Base-by-base conservation (phyloP, 176 grass and related monocot genomes). In the Ananas comosus region DNA sequence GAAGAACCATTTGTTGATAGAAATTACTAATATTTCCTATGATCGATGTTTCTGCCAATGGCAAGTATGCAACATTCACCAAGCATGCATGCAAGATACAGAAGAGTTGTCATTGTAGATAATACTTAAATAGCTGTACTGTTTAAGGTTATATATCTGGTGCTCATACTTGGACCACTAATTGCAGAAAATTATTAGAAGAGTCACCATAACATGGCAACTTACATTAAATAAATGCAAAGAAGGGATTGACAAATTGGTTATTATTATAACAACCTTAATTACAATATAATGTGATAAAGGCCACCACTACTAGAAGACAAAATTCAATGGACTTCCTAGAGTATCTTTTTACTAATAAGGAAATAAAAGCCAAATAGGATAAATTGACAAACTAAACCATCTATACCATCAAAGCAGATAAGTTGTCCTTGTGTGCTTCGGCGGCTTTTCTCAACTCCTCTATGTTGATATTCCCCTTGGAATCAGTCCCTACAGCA, bases 401-500 rank as follows among this genome's bases (percentile, higher is more conserved):
- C 24, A 16, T 66, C 29, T 51, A 67, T 94, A 99, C 95, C 95
- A 99, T 99, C 27, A 99, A 82, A 86, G 90, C 90, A 65, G 95
- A 75, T 50, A 99, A 72, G 77, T 91, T 99, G 22, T 99, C 90
- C 75, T 93, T 99, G 69, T 99, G 82, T 82, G 74, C 75, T 85
- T 94, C 87, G 8, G 90, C 95, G 51, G 95, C 89, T 85, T 91
- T 99, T 82, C 65, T 93, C 63, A 99, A 16, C 70, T 99, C 95
- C 78, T 84, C 80, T 2, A 99, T 99, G 84, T 99, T 99, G 78
- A 99, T 99, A 79, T 99, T 99, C 70, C 95, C 95, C 72, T 94
- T 90, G 74, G 95, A 81, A 78, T 99, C 95, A 53, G 95, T 99
- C 75, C 95, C 95, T 23, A 99, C 87, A 70, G 95, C 87, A 75